Conservation (phyloP, 192 early-diverging fungal genomes). For the Coemansia sp. region DNA sequence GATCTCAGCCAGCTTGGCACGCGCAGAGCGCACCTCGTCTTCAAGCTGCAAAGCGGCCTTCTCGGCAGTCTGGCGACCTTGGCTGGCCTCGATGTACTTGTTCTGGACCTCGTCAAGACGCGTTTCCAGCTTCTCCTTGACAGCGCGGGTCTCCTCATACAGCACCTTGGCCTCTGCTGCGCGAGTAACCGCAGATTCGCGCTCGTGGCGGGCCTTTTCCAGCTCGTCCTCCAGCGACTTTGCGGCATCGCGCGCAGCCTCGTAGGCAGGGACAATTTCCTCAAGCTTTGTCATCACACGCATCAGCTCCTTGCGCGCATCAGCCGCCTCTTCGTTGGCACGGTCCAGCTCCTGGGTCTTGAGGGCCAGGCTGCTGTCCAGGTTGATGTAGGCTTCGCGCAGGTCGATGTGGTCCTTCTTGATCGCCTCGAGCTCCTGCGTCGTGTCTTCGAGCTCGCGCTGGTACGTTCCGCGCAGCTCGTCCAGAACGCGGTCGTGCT, state of each 20-base stretch:
- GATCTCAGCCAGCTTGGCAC: conserved; percentile 72
- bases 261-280: conserved; percentile 56
- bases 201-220: conserved; percentile 67
- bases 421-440: conserved; percentile 79
- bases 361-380: conserved; percentile 69
- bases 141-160: conserved; percentile 64
- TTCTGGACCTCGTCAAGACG: conserved; percentile 70
- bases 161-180: conserved; percentile 69
- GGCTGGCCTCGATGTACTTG: conserved; percentile 65
- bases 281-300: conserved; percentile 70
- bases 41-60: conserved; percentile 71
- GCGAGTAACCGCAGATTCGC: conserved; percentile 50
- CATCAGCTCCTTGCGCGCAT: conserved; percentile 80
- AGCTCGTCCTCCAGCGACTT: conserved; percentile 61
- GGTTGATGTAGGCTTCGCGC: conserved; percentile 70
- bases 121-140: conserved; percentile 71
- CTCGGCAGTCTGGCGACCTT: conserved; percentile 71
- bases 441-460: conserved; percentile 78
- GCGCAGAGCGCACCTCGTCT: conserved; percentile 70
- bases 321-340: conserved; percentile 66
- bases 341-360: conserved; percentile 73
- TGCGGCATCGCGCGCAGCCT: conserved; percentile 56
- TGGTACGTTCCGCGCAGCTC: conserved; percentile 79
- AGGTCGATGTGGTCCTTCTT: conserved; percentile 63
- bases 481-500: conserved; percentile 72